Evolutionary conservation across 305 asterid genomes (phyloP), one percentile per base, ranked within the genome.

Genomic region (Ilex paraguariensis): DNA sequence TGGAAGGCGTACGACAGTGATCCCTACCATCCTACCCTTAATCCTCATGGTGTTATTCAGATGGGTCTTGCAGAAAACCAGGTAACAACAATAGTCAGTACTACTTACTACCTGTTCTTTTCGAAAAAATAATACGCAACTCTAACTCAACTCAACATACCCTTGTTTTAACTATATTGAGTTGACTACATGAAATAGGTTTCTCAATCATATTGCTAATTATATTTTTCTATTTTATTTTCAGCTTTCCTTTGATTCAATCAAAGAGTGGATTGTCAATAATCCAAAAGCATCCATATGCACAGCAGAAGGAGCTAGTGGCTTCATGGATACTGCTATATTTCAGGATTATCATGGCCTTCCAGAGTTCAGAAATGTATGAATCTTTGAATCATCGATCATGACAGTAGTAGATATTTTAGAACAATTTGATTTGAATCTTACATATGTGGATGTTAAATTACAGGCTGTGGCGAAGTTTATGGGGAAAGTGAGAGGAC

Each of bases 1-100:
- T 75, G 80, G 77, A 75, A 75, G 42, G 80, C 80, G 36, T 75
- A 75, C 36, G 80, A 75, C 12, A 57, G 13, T 44, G 59, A 75
- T 44, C 80, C 80, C 31, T 75, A 58, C 46, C 60, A 61, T 13
- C 55, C n/a, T 3, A 59, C 57, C 3, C 14, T 31, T 5, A 66
- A 60, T 46, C 74, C 69, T 13, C 12, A 30, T 49, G 74, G 74
- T 32, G 74, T 70, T 53, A 70, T 70, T 36, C 74, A 69, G 46
- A 69, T 69, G 68, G 74, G 69, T 8, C 21, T 62, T 33, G 74
- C 74, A 30, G 74, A 70, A 53, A 70, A 70, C 28, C 64, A 66
- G 54, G 66, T 68, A 15, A 46, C 5, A 8, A 36, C 7, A 36
- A 3, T 36, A 36, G 42, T 36, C 6, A 36, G 42, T 36, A 5